phyloP scores from a whole-genome alignment of 345 rosid species.

The Hibiscus mutabilis region DNA sequence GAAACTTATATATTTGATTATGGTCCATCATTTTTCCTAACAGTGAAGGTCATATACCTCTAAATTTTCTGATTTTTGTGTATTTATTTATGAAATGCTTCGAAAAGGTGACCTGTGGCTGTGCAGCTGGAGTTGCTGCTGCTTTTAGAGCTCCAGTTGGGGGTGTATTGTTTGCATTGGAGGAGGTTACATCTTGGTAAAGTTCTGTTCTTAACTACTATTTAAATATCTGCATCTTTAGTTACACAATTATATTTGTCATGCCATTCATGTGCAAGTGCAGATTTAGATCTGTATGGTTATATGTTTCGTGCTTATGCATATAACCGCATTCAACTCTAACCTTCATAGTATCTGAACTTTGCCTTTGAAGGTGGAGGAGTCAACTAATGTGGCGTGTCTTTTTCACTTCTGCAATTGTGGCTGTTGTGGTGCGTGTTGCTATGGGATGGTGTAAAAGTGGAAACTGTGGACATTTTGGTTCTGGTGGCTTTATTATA shows the following conservation, averaged over 20 bases:
- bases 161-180: slow-evolving; percentile 92
- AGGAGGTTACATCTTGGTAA: slow-evolving; percentile 98
- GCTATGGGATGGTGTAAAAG: slow-evolving; percentile 98
- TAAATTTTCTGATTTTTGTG: not conserved
- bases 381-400: slow-evolving; percentile 99
- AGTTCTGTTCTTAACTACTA: slow-evolving; percentile 5
- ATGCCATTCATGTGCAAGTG: not conserved
- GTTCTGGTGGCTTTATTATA: slow-evolving; percentile 89
- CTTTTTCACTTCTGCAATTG: slow-evolving; percentile 94
- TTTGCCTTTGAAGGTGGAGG: slow-evolving; percentile 75
- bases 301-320: not conserved
- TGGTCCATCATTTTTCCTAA: not conserved
- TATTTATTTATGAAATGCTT: slow-evolving; percentile 28
- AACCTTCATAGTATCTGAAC: slow-evolving; percentile 7
- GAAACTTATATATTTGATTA: not conserved
- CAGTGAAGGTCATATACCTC: slow-evolving; percentile 11
- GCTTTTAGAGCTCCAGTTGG: slow-evolving; percentile 99
- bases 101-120: slow-evolving; percentile 97
- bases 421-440: slow-evolving; percentile 94
- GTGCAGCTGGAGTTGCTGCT: slow-evolving; percentile 99
- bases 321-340: not conserved
- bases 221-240: not conserved
- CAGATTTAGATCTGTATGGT: not conserved
- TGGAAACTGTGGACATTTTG: slow-evolving; percentile 97
- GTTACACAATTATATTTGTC: not conserved